These are phyloP conservation scores for Cokeromyces recurvatus DNA, from an alignment of 371 early-diverging fungal species.

Conservation along the genomic window DNA sequence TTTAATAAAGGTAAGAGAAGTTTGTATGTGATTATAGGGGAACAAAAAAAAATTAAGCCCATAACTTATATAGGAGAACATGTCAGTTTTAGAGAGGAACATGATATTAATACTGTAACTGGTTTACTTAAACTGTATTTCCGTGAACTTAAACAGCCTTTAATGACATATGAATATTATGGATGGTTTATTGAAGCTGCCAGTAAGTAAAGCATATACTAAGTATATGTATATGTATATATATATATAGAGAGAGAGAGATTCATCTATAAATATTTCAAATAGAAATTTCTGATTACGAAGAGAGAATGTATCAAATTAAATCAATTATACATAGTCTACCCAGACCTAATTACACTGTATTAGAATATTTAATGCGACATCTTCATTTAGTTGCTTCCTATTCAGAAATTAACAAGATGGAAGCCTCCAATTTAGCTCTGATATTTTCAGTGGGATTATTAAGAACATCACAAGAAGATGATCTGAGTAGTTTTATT, in stretches of 20 bases:
- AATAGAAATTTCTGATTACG: conserved; percentile 68
- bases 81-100: conserved; percentile 46
- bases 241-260: too few species aligned
- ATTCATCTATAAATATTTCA: conserved; percentile 31
- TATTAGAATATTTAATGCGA: conserved; percentile 66
- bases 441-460: conserved; percentile 75
- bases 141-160: conserved; percentile 73
- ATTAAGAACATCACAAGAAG: conserved; percentile 44
- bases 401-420: conserved; percentile 72
- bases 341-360: conserved; percentile 65
- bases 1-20: conserved; percentile 52
- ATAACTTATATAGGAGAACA: conserved; percentile 25
- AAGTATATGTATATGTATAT: not conserved
- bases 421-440: conserved; percentile 82
- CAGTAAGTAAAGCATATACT: conserved; percentile 43
- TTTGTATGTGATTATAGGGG: too few species aligned
- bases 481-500: conserved; percentile 47
- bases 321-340: conserved; percentile 69
- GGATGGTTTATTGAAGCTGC: conserved; percentile 74
- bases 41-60: too few species aligned
- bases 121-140: conserved; percentile 79
- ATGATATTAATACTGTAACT: conserved; percentile 76
- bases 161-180: conserved; percentile 76
- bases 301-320: conserved; percentile 66
- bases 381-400: conserved; percentile 65